A percentile compares a stretch with the other conserved stretches of the same genome.
phyloP scores from a whole-genome alignment of 2,329 filamentous ascomycete species.

The Huntiella omanensis region DNA sequence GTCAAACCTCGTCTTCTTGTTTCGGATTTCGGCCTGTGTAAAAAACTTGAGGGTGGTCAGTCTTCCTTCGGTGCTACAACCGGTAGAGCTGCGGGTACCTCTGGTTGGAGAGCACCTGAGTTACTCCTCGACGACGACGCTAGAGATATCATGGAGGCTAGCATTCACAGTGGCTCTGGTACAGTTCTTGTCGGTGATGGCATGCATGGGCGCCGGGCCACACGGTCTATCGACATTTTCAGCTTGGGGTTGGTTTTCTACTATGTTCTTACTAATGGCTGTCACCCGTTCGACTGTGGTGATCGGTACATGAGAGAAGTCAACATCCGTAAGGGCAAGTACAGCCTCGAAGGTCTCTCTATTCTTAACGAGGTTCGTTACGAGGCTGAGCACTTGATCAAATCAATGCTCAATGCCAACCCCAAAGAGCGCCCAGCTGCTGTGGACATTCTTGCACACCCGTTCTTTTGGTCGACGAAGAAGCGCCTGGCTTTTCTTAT shows the following conservation, averaged over 20 bases:
- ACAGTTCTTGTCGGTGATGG: constrained; percentile 33
- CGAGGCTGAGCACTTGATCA: constrained; percentile 75
- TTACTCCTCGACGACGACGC: constrained; percentile 65
- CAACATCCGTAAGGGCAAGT: constrained; percentile 84
- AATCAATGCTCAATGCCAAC: constrained; percentile 49
- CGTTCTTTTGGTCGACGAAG: constrained; percentile 89
- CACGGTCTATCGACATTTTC: constrained; percentile 93
- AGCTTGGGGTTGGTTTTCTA: constrained; percentile 95
- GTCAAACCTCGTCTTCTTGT: constrained; percentile 71
- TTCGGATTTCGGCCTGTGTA: constrained; percentile 93
- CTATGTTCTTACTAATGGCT: constrained; percentile 87
- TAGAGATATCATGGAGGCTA: constrained; percentile 17
- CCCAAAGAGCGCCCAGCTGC: constrained; percentile 49
- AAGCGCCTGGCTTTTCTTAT: constrained; percentile 86
- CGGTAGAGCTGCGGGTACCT: constrained; percentile 79
- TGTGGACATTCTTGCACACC: constrained; percentile 68
- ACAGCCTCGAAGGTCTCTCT: constrained; percentile 51
- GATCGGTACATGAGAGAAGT: constrained; percentile 91
- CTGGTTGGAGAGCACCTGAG: constrained; percentile 92
- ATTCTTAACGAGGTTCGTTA: constrained; percentile 64
- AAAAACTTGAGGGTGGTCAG: constrained; percentile 86
- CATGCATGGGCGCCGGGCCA: constrained; percentile 47
- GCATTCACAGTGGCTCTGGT: constrained; percentile 32
- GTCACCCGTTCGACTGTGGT: constrained; percentile 84
- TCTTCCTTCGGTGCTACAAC: constrained; percentile 91